Conservation (phyloP, 2,329 filamentous ascomycete genomes). For the Pseudocercospora pini-densiflorae region DNA sequence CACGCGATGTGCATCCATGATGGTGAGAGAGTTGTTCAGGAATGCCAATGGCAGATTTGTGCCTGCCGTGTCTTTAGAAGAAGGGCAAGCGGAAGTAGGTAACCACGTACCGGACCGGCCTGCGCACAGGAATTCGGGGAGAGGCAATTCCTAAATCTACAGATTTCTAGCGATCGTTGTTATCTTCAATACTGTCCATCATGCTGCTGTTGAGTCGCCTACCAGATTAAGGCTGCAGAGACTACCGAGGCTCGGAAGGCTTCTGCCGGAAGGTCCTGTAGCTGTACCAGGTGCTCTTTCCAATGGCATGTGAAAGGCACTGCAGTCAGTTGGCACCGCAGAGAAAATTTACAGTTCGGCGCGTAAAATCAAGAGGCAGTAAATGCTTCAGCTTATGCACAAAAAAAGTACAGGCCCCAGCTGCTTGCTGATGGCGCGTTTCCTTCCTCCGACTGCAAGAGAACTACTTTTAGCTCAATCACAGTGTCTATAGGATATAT, state of each 20-base stretch:
- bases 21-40: background rate
- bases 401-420: conserved; percentile 34
- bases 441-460: conserved; percentile 9
- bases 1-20: background rate
- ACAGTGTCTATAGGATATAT: conserved; percentile 22
- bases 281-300: background rate
- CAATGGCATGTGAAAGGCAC: background rate
- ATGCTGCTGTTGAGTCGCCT: background rate
- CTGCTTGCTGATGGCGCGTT: conserved; percentile 13
- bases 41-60: background rate
- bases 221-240: background rate
- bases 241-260: background rate
- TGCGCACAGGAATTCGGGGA: background rate
- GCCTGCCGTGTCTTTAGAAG: background rate
- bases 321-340: background rate
- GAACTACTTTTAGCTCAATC: conserved; percentile 8
- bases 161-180: background rate
- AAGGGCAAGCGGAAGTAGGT: background rate
- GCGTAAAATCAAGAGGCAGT: background rate
- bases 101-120: background rate
- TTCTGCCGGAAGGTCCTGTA: background rate
- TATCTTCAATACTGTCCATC: background rate
- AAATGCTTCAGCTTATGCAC: conserved; percentile 30
- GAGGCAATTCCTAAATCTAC: background rate
- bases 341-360: background rate